phyloP scores from a whole-genome alignment of 139 green algal genomes.

The Nannochloris sp. region DNA sequence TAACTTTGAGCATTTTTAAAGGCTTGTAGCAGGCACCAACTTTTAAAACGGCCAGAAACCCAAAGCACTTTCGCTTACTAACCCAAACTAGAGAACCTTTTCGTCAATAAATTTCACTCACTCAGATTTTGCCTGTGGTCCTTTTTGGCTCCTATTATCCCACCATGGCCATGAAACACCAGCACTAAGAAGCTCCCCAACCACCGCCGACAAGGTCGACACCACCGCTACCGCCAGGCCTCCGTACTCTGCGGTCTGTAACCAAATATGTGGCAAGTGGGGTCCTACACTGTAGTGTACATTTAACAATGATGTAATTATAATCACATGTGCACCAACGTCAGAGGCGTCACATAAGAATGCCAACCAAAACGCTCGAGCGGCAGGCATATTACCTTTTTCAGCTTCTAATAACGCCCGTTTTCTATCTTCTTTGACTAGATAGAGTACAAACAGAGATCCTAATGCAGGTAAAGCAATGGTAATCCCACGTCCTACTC shows the following conservation, averaged over 20 bases:
- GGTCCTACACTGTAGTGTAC: conserved; percentile 39
- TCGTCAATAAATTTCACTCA: too few species aligned
- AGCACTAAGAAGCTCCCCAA: conserved; percentile 21
- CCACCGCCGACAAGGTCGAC: conserved; percentile 30
- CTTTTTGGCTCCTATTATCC: not conserved
- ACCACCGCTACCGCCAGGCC: conserved; percentile 32
- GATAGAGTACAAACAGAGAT: conserved; percentile 41
- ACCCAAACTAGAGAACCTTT: too few species aligned
- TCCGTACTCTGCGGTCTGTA: conserved; percentile 29
- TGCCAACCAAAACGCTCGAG: conserved; percentile 26
- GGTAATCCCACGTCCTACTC: conserved; percentile 28
- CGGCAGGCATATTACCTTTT: conserved; percentile 18
- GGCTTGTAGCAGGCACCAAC: too few species aligned
- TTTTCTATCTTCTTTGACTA: conserved; percentile 34
- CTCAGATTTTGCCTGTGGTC: too few species aligned
- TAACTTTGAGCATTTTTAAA: too few species aligned
- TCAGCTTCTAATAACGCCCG: conserved; percentile 25
- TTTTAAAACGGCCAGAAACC: too few species aligned
- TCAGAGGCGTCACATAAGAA: conserved; percentile 39
- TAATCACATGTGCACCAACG: conserved; percentile 30
- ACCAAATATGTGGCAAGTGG: conserved; percentile 22
- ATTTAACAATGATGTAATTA: conserved; percentile 40
- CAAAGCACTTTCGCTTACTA: too few species aligned
- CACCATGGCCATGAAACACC: not conserved
- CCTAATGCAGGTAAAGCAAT: conserved; percentile 39